Evolutionary conservation across 345 rosid species (phyloP).

Genomic region (Linum trigynum): DNA sequence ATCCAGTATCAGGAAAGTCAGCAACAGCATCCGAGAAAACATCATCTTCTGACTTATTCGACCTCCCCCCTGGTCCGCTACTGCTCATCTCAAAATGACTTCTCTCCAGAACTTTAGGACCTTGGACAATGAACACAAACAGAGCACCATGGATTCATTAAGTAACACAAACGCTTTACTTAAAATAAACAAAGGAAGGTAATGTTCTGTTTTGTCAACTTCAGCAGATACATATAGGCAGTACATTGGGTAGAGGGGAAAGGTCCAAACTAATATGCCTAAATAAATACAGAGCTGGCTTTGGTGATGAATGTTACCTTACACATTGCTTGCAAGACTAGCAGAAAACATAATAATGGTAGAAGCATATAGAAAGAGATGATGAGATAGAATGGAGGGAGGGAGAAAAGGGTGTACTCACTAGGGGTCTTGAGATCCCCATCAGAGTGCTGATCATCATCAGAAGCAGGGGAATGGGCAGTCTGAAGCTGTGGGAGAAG

Average conservation of each 20-base stretch:
- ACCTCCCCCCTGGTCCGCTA: constrained; percentile 26
- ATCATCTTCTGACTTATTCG: constrained; percentile 44
- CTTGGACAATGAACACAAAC: constrained; percentile 18
- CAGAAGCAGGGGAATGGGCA: constrained; percentile 21
- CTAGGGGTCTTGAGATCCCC: constrained; percentile 44
- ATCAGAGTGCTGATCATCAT: constrained; percentile 39
- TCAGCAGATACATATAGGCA: neutral
- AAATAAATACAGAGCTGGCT: neutral
- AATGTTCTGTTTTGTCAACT: neutral
- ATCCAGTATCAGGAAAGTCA: constrained; percentile 38
- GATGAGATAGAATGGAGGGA: neutral
- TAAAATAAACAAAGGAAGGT: neutral
- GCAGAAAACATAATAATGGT: neutral
- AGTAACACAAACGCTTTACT: neutral
- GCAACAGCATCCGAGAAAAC: constrained; percentile 54
- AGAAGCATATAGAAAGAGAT: neutral
- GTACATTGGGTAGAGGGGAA: neutral
- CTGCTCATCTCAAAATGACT: constrained; percentile 19
- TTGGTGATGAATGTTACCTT: neutral
- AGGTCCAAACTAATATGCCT: neutral
- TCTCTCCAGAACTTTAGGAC: constrained; percentile 29
- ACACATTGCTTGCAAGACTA: neutral
- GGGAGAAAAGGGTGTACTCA: constrained; percentile 19
- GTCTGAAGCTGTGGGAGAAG: constrained; percentile 5
- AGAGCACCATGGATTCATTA: constrained; percentile 10